Evolutionary conservation across 1,139 yeast genomes (phyloP).

Genomic region (Suhomyces guaymorum): DNA sequence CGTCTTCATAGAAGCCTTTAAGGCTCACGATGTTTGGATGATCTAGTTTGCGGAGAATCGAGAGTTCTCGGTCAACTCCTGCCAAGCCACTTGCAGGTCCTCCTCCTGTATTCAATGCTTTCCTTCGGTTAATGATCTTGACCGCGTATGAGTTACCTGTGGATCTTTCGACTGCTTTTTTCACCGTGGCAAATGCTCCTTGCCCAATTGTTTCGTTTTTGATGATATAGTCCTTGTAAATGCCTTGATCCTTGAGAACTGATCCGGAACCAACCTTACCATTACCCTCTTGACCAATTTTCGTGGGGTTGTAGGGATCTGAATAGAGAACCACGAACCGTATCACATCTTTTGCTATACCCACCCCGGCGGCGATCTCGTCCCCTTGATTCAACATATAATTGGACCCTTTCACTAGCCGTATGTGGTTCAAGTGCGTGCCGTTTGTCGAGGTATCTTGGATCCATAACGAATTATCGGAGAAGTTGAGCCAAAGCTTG

Average conservation of each 20-base stretch:
- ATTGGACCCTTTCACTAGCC: slow-evolving; percentile 76
- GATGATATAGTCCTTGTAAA: slow-evolving; percentile 72
- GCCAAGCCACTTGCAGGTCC: slow-evolving; percentile 41
- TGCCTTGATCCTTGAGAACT: slow-evolving; percentile 47
- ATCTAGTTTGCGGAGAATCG: slow-evolving; percentile 70
- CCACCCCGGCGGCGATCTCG: slow-evolving; percentile 87
- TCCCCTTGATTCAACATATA: slow-evolving; percentile 89
- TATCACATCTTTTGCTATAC: slow-evolving; percentile 75
- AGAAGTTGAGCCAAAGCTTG: slow-evolving; percentile 60
- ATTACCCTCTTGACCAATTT: slow-evolving; percentile 18
- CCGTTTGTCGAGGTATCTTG: slow-evolving; percentile 86
- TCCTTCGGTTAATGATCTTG: slow-evolving; percentile 80
- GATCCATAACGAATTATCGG: slow-evolving; percentile 59
- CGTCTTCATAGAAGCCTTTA: slow-evolving; percentile 83
- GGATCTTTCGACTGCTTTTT: slow-evolving; percentile 80
- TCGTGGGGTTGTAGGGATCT: slow-evolving; percentile 42
- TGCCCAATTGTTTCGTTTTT: slow-evolving; percentile 87
- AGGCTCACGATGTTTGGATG: slow-evolving; percentile 85
- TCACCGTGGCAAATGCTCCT: slow-evolving; percentile 96
- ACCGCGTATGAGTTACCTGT: slow-evolving; percentile 89
- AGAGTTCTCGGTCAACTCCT: slow-evolving; percentile 84
- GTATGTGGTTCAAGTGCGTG: slow-evolving; percentile 74
- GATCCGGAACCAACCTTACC: slow-evolving; percentile 20
- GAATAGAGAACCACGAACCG: slow-evolving; percentile 69
- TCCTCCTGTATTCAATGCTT: slow-evolving; percentile 72